A percentile compares a stretch with the other conserved stretches of the same genome.
These are phyloP conservation scores for Piromyces sp. DNA, from an alignment of 192 early-diverging fungal genomes.

Conservation along the genomic window DNA sequence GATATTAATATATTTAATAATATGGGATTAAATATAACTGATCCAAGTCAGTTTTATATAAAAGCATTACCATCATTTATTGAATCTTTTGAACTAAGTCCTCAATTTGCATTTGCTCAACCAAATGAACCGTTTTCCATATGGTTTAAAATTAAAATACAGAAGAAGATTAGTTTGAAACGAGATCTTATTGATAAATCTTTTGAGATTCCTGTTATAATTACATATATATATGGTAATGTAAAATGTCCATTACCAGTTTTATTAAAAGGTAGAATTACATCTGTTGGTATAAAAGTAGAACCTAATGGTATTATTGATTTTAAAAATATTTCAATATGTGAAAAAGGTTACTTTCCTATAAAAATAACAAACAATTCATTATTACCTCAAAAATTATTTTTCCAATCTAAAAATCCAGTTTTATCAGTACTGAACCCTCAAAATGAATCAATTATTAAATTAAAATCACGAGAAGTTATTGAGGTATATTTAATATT, in stretches of 20 bases:
- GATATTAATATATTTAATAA: not conserved
- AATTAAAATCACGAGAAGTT: not conserved
- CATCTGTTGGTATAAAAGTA: not conserved
- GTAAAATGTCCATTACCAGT: not conserved
- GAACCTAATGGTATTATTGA: not conserved
- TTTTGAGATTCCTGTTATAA: not conserved
- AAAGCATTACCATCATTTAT: not conserved
- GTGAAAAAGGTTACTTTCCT: not conserved
- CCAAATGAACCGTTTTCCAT: not conserved
- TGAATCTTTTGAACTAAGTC: not conserved
- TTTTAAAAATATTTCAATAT: not conserved
- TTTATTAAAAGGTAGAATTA: not conserved
- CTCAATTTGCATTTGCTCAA: not conserved
- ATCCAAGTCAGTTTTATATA: not conserved
- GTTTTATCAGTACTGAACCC: not conserved
- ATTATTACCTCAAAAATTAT: not conserved
- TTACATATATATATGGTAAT: not conserved
- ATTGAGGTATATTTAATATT: not conserved
- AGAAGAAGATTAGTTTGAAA: not conserved
- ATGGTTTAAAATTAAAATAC: not conserved
- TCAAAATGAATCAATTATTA: not conserved
- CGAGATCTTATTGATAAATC: not conserved
- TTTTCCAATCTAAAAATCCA: not conserved
- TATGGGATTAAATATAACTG: not conserved
- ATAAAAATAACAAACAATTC: not conserved